phyloP scores from a whole-genome alignment of 108 stramenopile species.

The Cyclotella choctawhatcheeana region DNA sequence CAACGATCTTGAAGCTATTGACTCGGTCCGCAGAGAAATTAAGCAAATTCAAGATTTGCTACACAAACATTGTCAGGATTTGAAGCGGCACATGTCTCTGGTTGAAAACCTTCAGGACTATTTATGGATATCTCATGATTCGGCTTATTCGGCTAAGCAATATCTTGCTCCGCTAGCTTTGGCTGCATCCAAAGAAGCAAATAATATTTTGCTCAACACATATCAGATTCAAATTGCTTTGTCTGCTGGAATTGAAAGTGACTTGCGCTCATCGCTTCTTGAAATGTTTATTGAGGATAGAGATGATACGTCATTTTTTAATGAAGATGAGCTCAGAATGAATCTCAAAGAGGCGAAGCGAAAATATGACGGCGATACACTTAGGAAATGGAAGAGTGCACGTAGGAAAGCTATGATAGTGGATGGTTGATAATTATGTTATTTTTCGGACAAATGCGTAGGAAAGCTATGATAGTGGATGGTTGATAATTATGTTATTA shows the following conservation, averaged over 20 bases:
- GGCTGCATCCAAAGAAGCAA: slow-evolving; percentile 23
- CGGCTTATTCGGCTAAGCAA: slow-evolving; percentile 58
- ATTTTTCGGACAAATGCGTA: too few species aligned
- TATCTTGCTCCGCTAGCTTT: slow-evolving; percentile 58
- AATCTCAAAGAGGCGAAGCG: slow-evolving; percentile 66
- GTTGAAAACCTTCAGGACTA: slow-evolving; percentile 36
- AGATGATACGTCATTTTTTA: slow-evolving; percentile 35
- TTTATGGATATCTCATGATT: slow-evolving; percentile 64
- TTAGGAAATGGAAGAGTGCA: slow-evolving; percentile 65
- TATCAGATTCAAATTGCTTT: slow-evolving; percentile 37
- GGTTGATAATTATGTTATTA: too few species aligned
- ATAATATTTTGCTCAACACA: slow-evolving; percentile 36
- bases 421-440: too few species aligned
- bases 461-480: too few species aligned
- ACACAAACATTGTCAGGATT: slow-evolving; percentile 27
- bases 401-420: not conserved
- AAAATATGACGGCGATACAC: slow-evolving; percentile 61
- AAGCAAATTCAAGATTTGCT: slow-evolving; percentile 42
- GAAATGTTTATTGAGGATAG: slow-evolving; percentile 49
- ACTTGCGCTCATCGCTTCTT: slow-evolving; percentile 52
- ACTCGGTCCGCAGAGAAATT: slow-evolving; percentile 46
- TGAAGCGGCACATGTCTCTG: slow-evolving; percentile 59
- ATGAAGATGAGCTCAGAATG: slow-evolving; percentile 60
- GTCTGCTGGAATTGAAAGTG: slow-evolving; percentile 22
- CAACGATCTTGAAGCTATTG: slow-evolving; percentile 54